Evolutionary conservation across 2,329 filamentous ascomycete genomes (phyloP).

Genomic region (Neonectria ditissima): DNA sequence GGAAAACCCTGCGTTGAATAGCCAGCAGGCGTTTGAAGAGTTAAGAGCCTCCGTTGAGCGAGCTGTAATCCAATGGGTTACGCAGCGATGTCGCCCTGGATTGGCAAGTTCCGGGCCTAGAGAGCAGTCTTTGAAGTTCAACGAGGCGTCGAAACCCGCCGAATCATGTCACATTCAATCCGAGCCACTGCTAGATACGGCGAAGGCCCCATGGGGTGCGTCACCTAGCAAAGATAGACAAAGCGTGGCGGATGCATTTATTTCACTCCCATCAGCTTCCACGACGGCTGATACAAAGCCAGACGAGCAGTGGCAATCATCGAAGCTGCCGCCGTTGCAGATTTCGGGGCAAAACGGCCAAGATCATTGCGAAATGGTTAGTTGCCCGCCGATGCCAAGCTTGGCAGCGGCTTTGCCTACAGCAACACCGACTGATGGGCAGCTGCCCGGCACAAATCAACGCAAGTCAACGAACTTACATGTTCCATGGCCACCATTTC

Average conservation of each 20-base stretch:
- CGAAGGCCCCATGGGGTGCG: background rate
- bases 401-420: background rate
- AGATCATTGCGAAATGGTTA: background rate
- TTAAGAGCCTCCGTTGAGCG: slow-evolving; percentile 1
- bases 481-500: background rate
- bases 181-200: background rate
- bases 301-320: background rate
- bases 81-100: background rate
- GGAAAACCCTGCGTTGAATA: background rate
- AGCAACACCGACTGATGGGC: background rate
- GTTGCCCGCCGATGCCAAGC: background rate
- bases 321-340: no score
- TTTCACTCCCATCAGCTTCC: background rate
- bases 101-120: no score
- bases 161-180: background rate
- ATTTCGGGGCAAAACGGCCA: background rate
- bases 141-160: background rate
- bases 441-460: background rate
- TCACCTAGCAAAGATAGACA: background rate
- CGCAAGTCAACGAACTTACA: background rate
- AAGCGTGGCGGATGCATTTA: background rate
- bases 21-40: slow-evolving; percentile 1
- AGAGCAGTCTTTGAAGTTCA: no score
- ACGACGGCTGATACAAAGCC: background rate
- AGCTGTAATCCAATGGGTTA: slow-evolving; percentile 3